Evolutionary conservation across 805 yeast genomes (phyloP).

Genomic region (Candida silvicultrix): DNA sequence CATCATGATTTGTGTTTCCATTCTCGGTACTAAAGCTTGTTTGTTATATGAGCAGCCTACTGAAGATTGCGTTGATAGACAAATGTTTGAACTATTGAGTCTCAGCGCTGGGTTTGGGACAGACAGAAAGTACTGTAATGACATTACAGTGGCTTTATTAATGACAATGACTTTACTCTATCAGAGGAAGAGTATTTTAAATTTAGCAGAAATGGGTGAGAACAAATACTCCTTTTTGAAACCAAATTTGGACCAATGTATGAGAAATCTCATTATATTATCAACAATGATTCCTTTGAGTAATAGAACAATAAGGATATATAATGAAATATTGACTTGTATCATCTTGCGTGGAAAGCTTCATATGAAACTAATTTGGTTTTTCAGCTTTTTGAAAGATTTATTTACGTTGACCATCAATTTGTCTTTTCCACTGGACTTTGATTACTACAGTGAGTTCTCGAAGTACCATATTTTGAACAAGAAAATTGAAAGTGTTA

Average conservation of each 20-base stretch:
- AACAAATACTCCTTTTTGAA: neutral
- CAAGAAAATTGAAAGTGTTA: neutral
- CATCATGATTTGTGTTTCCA: neutral
- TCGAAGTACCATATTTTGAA: neutral
- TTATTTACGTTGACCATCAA: constrained; percentile 12
- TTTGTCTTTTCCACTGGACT: neutral
- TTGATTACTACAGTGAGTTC: neutral
- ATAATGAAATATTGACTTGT: constrained; percentile 36
- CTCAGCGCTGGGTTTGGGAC: neutral
- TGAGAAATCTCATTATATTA: constrained; percentile 2
- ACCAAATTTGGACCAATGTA: neutral
- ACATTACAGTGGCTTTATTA: neutral
- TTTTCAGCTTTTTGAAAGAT: constrained; percentile 31
- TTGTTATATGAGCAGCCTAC: neutral
- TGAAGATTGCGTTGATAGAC: neutral
- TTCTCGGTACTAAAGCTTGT: neutral
- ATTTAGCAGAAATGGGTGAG: neutral
- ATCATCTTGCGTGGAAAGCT: constrained; percentile 38
- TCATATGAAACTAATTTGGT: constrained; percentile 35
- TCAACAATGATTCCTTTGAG: constrained; percentile 21
- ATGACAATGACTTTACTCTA: neutral
- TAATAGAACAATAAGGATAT: constrained; percentile 30
- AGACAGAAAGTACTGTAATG: neutral
- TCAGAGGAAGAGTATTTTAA: neutral
- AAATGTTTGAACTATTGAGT: neutral